Percentiles rank a stretch among this genome's conserved stretches.
phyloP scores from a whole-genome alignment of 495 filamentous ascomycete species.

The Neurospora pannonica region DNA sequence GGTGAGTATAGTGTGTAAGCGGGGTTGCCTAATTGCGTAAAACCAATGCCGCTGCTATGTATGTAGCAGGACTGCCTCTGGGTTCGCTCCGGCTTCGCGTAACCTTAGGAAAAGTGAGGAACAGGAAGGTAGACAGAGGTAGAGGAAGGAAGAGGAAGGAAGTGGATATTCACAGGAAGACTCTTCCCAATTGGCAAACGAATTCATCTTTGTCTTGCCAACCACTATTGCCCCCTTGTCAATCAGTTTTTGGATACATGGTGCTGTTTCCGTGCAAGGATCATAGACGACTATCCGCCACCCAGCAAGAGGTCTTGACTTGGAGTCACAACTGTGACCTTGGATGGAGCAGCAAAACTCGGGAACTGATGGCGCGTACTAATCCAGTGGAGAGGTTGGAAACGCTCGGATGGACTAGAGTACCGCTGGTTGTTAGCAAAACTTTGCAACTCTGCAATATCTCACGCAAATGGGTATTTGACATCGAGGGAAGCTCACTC shows the following conservation, averaged over 20 bases:
- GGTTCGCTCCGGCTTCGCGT: too few species aligned
- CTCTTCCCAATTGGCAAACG: conserved; percentile 49
- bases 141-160: too few species aligned
- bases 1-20: too few species aligned
- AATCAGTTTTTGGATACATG: conserved; percentile 44
- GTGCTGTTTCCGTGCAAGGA: conserved; percentile 33
- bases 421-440: not conserved
- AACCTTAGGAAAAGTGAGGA: too few species aligned
- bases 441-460: not conserved
- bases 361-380: not conserved
- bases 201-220: conserved; percentile 49
- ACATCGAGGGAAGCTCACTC: not conserved
- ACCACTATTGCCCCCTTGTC: conserved; percentile 50
- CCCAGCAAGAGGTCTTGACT: not conserved
- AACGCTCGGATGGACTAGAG: not conserved
- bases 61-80: too few species aligned
- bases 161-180: too few species aligned
- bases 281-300: conserved; percentile 31
- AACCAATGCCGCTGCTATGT: too few species aligned
- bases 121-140: too few species aligned
- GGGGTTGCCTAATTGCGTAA: too few species aligned
- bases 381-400: not conserved
- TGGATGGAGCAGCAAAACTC: not conserved
- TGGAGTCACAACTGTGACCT: not conserved
- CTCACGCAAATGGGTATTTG: not conserved